Conservation (phyloP, 2,329 filamentous ascomycete genomes). For the Aspergillus bombycis region DNA sequence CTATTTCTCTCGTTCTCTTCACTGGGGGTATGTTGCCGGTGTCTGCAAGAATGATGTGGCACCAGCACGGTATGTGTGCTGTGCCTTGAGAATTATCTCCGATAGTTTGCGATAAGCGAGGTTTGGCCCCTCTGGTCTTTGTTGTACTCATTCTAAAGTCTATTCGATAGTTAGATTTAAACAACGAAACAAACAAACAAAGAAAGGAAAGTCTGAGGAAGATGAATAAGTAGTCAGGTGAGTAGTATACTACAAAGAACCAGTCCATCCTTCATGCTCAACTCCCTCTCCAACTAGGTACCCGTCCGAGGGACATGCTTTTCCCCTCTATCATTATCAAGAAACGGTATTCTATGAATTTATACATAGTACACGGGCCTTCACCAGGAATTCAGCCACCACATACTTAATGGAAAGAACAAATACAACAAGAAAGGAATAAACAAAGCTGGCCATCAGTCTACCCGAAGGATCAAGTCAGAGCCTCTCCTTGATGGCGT, state of each 20-base stretch:
- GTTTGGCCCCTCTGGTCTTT: background rate
- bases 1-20: background rate
- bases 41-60: background rate
- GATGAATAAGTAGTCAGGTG: background rate
- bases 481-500: constrained; percentile 34
- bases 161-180: background rate
- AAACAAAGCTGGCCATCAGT: constrained; percentile 19
- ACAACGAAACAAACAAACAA: background rate
- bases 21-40: background rate
- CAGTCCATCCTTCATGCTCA: background rate
- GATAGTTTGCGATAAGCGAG: background rate
- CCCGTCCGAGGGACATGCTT: background rate
- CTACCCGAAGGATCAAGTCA: constrained; percentile 37
- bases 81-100: background rate
- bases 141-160: background rate
- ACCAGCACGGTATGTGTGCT: background rate
- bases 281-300: background rate
- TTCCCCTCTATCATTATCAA: background rate
- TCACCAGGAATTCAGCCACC: background rate
- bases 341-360: background rate
- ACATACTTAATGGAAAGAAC: background rate
- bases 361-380: constrained; percentile 1
- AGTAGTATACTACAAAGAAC: background rate
- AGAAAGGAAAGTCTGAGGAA: background rate
- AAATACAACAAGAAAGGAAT: background rate